A percentile compares a stretch with the other conserved stretches of the same genome.
Conservation (phyloP, 495 filamentous ascomycete species). For the Hyaloscypha finlandica region DNA sequence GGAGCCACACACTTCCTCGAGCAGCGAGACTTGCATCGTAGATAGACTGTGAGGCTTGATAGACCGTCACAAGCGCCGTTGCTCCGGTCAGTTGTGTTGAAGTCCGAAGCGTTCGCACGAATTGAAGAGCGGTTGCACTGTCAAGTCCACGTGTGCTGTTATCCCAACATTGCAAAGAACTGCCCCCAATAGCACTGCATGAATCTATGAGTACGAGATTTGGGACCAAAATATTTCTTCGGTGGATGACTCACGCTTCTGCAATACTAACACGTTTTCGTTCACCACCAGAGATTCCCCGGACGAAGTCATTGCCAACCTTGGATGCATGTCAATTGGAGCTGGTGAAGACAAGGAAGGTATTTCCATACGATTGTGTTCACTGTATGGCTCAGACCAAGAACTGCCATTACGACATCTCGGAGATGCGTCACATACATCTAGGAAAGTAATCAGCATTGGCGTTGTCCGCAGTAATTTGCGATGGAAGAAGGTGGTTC, state of each 20-base stretch:
- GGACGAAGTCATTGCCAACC: slow-evolving; percentile 78
- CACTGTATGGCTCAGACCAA: slow-evolving; percentile 73
- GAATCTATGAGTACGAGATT: too few relatives aligned
- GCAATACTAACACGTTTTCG: slow-evolving; percentile 82
- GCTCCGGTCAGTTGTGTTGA: slow-evolving; percentile 64
- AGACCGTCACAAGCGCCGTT: slow-evolving; percentile 72
- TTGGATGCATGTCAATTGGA: too few relatives aligned
- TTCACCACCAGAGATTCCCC: slow-evolving; percentile 82
- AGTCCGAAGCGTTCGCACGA: slow-evolving; percentile 66
- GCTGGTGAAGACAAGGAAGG: too few relatives aligned
- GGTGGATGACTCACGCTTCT: too few relatives aligned
- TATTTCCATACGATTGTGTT: too few relatives aligned
- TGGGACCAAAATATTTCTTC: too few relatives aligned
- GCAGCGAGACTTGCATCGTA: too few relatives aligned
- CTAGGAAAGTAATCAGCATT: too few relatives aligned
- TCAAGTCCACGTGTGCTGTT: slow-evolving; percentile 82
- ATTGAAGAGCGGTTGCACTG: slow-evolving; percentile 77
- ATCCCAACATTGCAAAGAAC: slow-evolving; percentile 84
- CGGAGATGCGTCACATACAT: too few relatives aligned
- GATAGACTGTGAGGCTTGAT: slow-evolving; percentile 72
- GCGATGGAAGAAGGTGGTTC: too few relatives aligned
- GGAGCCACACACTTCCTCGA: too few relatives aligned
- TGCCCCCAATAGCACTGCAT: slow-evolving; percentile 43
- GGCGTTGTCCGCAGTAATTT: too few relatives aligned
- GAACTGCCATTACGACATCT: slow-evolving; percentile 78